Base-by-base conservation (phyloP, 345 rosid species). In the Draba incana region DNA sequence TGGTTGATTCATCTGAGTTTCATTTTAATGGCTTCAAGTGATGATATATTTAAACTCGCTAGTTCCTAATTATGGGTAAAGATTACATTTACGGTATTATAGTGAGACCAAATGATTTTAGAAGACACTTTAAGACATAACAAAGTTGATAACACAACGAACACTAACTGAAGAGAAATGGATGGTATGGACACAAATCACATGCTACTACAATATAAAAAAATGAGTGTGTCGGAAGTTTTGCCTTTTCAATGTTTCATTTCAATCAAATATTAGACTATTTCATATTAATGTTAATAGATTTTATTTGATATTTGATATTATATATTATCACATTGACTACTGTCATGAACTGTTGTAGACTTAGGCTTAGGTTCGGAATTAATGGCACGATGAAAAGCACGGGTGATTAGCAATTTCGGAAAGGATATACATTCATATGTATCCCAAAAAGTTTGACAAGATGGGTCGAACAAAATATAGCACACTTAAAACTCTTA, bases 141-240 rank as follows among this genome's bases (percentile, higher is more conserved):
- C 5, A 57, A 24, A 46, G 64, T 46, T 24, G 47, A 35, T 23
- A 38, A 12, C 30, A 39, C 11, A 54, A 27, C 64, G 31, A 54
- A 63, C 15, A 63, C 15, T 71, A 25, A 54, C 35, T 25, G 63
- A 55, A 62, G 52, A 15, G 8, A 57, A 56, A 56, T 4, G 52
- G 59, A 72, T 39, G 27, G 64, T 64, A 39, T 38, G 43, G 70
- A 64, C 54, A 38, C 37, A 20, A 55, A 47, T 56, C 65, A 72
- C 70, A 64, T 72, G 76, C 64, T 15, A 64, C 58, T 37, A 64
- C 63, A 4, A 64, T 56, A 16, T n/a, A 27, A 12, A 12, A 67
- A 46, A 47, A 69, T 46, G 65, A 64, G 70, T 64, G 37, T 64
- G 58, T 72, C 76, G 64, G 39, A 35, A 7, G 47, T 57, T 56